Conservation (phyloP, 78 protist species). For the Dictyostelium discoideum region dicty_2.7 NC_007091.3:3222501-3223000, state of each 20-base stretch:
- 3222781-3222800: conserved; percentile 11
- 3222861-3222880: conserved; percentile 25
- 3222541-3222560: conserved; percentile 49
- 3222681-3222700: conserved; percentile 36
- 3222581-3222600: conserved; percentile 54
- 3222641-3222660: conserved; percentile 35
- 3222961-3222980: too few species aligned
- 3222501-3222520: neutral
- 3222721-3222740: conserved; percentile 54
- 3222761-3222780: conserved; percentile 21
- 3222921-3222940: neutral
- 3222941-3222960: too few species aligned
- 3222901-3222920: neutral
- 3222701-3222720: conserved; percentile 32
- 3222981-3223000: too few species aligned
- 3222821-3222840: conserved; percentile 15
- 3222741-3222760: conserved; percentile 35
- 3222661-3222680: conserved; percentile 34
- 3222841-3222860: conserved; percentile 63
- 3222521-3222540: conserved; percentile 48
- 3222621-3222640: conserved; percentile 2
- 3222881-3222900: neutral
- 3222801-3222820: neutral
- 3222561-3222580: conserved; percentile 65
- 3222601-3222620: conserved; percentile 33